Evolutionary conservation across 768 basidiomycete genomes (phyloP).

Genomic region (Wakefieldia striispora): DNA sequence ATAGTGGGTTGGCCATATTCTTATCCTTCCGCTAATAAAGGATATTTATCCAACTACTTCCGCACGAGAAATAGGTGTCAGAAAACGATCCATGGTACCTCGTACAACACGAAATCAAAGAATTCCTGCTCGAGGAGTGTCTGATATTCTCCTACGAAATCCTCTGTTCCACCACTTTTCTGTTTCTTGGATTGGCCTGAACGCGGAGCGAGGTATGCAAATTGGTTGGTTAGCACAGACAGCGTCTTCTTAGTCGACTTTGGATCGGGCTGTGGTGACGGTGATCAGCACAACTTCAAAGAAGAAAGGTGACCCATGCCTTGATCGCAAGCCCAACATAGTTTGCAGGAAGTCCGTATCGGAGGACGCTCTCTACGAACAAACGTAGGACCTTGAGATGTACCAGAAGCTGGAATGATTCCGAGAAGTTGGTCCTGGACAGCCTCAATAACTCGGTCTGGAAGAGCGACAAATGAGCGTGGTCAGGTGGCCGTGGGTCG

Average conservation of each 20-base stretch:
- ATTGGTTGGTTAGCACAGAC: constrained; percentile 67
- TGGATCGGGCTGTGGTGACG: constrained; percentile 67
- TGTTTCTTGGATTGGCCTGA: constrained; percentile 47
- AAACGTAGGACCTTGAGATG: constrained; percentile 90
- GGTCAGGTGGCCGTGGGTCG: not conserved
- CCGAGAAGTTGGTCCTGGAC: constrained; percentile 94
- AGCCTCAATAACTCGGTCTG: constrained; percentile 90
- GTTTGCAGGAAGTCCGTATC: constrained; percentile 93
- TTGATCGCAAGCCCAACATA: constrained; percentile 82
- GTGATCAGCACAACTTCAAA: constrained; percentile 1
- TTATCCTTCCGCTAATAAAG: constrained; percentile 61
- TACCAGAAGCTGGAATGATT: constrained; percentile 90
- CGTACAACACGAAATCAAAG: constrained; percentile 92
- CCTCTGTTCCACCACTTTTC: constrained; percentile 45
- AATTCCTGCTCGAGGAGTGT: constrained; percentile 93
- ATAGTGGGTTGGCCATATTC: constrained; percentile 57
- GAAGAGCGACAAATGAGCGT: constrained; percentile 1
- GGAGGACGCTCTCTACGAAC: constrained; percentile 92
- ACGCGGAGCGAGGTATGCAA: constrained; percentile 76
- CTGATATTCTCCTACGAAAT: constrained; percentile 89
- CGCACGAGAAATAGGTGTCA: constrained; percentile 28
- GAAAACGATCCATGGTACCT: constrained; percentile 85
- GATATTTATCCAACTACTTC: constrained; percentile 29
- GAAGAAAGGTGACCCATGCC: constrained; percentile 39
- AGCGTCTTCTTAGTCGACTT: constrained; percentile 82